phyloP scores from a whole-genome alignment of 768 basidiomycete genomes.

The Kwoniella dejecticola region DNA sequence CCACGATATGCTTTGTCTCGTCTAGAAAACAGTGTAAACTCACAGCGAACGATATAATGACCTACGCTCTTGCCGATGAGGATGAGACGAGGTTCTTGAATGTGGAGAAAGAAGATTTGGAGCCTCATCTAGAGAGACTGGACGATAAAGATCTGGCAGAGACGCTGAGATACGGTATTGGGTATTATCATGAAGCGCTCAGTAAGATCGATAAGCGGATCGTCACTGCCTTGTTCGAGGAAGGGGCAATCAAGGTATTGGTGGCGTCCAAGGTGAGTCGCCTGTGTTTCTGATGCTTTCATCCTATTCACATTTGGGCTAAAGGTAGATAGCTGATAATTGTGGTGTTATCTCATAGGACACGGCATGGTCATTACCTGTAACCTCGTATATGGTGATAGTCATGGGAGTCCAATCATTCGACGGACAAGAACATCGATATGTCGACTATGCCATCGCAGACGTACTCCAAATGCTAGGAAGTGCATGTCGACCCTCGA shows the following conservation, averaged over 20 bases:
- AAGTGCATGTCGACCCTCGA: conserved; percentile 84
- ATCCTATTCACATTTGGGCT: too few species aligned
- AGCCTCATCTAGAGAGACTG: conserved; percentile 84
- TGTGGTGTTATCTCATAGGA: conserved; percentile 64
- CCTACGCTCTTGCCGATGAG: conserved; percentile 85
- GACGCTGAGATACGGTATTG: conserved; percentile 83
- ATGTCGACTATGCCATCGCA: conserved; percentile 96
- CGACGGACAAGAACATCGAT: conserved; percentile 97
- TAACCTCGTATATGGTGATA: conserved; percentile 94
- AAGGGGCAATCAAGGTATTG: conserved; percentile 90
- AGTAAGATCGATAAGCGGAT: conserved; percentile 90
- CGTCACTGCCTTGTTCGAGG: conserved; percentile 86
- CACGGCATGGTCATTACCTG: conserved; percentile 92
- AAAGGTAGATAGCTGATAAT: not conserved
- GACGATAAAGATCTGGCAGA: conserved; percentile 74
- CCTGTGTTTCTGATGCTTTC: too few species aligned
- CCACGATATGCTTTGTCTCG: conserved; percentile 89
- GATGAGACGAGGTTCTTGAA: conserved; percentile 85
- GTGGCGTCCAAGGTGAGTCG: conserved; percentile 81
- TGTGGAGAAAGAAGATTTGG: conserved; percentile 76
- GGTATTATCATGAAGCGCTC: conserved; percentile 93
- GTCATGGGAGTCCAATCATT: conserved; percentile 99
- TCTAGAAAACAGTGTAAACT: conserved; percentile 90
- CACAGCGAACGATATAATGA: conserved; percentile 86
- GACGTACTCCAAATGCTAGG: conserved; percentile 99